These are phyloP conservation scores for Voacanga thouarsii DNA, from an alignment of 257 asterid genomes.

Conservation along the genomic window DNA sequence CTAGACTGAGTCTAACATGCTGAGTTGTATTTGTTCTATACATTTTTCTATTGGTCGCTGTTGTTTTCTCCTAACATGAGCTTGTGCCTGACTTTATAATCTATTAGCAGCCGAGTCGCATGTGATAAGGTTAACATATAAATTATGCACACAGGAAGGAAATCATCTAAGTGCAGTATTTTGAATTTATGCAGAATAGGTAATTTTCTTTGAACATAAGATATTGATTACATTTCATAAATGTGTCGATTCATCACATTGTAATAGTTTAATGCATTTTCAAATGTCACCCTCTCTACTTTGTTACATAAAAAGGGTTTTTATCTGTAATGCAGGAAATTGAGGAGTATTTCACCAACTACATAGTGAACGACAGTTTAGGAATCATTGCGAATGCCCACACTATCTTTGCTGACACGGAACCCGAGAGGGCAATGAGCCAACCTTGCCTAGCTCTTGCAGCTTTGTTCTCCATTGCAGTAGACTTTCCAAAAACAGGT, in stretches of 20 bases:
- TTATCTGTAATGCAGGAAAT: constrained; percentile 54
- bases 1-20: neutral
- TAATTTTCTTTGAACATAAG: neutral
- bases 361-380: constrained; percentile 76
- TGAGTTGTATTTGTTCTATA: neutral
- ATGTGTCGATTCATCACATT: neutral
- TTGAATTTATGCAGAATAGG: neutral
- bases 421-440: constrained; percentile 49
- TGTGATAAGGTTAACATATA: neutral
- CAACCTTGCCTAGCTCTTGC: constrained; percentile 59
- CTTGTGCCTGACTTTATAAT: neutral
- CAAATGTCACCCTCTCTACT: neutral
- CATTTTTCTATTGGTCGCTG: neutral
- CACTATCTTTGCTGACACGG: constrained; percentile 71
- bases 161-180: neutral
- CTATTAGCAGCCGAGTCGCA: neutral
- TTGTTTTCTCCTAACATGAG: neutral
- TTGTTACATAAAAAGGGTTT: neutral
- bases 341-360: constrained; percentile 75
- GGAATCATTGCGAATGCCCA: constrained; percentile 82
- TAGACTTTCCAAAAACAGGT: constrained; percentile 88
- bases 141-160: neutral
- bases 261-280: neutral
- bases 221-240: neutral
- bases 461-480: constrained; percentile 63